Base-by-base conservation (phyloP, 805 yeast genomes). In the Candida dendrica region DNA sequence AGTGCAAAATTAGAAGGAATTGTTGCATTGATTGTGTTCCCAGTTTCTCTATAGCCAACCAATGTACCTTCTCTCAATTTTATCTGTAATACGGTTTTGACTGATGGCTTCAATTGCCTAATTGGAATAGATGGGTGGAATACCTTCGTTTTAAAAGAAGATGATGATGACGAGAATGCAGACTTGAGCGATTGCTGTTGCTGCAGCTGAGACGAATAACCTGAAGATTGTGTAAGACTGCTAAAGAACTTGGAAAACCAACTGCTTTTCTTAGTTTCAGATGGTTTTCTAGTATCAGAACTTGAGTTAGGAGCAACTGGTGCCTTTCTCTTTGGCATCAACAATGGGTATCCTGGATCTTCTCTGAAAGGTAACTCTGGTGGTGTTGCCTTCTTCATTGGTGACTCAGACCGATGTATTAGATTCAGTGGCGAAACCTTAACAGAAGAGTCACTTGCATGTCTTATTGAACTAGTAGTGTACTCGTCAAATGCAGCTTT, bases 51-150 rank as follows among this genome's bases (percentile, higher is more conserved):
- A 32, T 72, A 59, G 3, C 64, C 65, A 13, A 68, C 69, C 20
- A 75, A 63, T 3, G 79, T 64, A 0, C 80, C 80, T 53, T 75
- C 79, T 41, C 71, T 64, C 42, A 64, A 58, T 50, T 73, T 72
- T 52, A 74, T 55, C 46, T 65, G 66, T 41, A 75, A 55, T 7
- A 73, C 72, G 40, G 62, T 63, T 42, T 61, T 64, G 32, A 56
- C 52, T 20, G 57, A 51, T 36, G 46, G 52, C 40, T 50, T 56
- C 27, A 59, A 44, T 8, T 40, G 37, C 4, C 44, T 30, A 15
- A 54, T 42, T 6, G 56, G 52, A 22, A 53, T 48, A 7, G 50
- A 32, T 2, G 51, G 39, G 7, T 43, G 39, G 42, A 50, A 55
- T 3, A 39, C 35, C 35, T 45, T 48, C 7, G 35, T 26, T 3